These are phyloP conservation scores for Pseudocohnilembus persalinus DNA, from an alignment of 169 alveolate species.

Conservation along the genomic window DNA sequence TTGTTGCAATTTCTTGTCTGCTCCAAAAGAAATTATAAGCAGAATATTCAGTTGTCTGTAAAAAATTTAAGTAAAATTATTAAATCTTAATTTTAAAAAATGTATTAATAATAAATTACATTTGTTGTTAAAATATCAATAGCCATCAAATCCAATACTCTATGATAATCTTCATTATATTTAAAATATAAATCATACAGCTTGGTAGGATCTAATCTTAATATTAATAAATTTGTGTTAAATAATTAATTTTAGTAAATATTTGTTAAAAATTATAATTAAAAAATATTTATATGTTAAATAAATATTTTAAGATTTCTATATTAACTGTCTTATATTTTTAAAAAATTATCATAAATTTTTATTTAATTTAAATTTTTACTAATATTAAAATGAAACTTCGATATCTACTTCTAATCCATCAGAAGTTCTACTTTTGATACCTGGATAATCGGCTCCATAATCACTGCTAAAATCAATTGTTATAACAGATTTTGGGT, in stretches of 20 bases:
- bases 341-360: background rate
- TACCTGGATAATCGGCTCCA: conserved; percentile 71
- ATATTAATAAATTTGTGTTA: background rate
- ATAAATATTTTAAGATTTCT: no score
- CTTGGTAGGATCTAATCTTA: conserved; percentile 34
- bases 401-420: conserved; percentile 84
- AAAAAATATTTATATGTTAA: no score
- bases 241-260: background rate
- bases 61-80: background rate
- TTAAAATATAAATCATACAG: conserved; percentile 70
- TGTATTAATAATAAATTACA: background rate
- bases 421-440: conserved; percentile 83
- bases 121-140: conserved; percentile 73
- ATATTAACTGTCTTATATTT: no score
- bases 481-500: conserved; percentile 78
- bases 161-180: conserved; percentile 66
- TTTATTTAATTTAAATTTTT: background rate
- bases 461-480: conserved; percentile 69
- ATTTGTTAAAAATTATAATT: no score
- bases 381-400: conserved; percentile 76
- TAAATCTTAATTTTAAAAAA: background rate
- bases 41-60: conserved; percentile 72
- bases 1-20: conserved; percentile 62
- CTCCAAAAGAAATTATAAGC: conserved; percentile 81
- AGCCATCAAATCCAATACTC: conserved; percentile 68